phyloP scores from a whole-genome alignment of 2,329 filamentous ascomycete species.

The Fusarium torreyae region DNA sequence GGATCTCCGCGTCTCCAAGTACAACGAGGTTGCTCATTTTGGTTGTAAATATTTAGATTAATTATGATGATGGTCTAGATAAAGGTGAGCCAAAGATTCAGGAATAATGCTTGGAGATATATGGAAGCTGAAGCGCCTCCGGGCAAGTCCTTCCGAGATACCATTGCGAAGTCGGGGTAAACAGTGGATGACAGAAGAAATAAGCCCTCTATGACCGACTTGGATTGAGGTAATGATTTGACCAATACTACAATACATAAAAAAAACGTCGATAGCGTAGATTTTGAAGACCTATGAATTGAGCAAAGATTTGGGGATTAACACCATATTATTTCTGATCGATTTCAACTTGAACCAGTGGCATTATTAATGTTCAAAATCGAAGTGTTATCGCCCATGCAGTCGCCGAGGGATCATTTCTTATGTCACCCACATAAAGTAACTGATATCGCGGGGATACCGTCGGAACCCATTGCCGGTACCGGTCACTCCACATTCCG shows the following conservation, averaged over 20 bases:
- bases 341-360: no score
- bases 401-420: no score
- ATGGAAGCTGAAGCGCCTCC: neutral
- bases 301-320: no score
- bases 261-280: no score
- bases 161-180: neutral
- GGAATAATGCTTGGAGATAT: neutral
- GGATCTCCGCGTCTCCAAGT: slow-evolving; percentile 36
- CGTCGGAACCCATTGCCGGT: slow-evolving; percentile 5
- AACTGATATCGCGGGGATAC: neutral
- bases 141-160: neutral
- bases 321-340: no score
- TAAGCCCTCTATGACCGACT: no score
- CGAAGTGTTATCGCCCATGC: no score
- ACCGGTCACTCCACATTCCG: neutral
- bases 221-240: no score
- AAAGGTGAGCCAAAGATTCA: neutral
- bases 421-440: no score
- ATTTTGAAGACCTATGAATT: no score
- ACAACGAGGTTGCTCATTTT: slow-evolving; percentile 22
- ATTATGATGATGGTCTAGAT: neutral
- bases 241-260: no score
- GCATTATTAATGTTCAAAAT: no score
- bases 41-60: neutral
- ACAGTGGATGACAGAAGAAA: neutral